These are phyloP conservation scores for Beauveria brongniartii DNA, from an alignment of 2,329 filamentous ascomycete genomes.

Conservation along the genomic window DNA sequence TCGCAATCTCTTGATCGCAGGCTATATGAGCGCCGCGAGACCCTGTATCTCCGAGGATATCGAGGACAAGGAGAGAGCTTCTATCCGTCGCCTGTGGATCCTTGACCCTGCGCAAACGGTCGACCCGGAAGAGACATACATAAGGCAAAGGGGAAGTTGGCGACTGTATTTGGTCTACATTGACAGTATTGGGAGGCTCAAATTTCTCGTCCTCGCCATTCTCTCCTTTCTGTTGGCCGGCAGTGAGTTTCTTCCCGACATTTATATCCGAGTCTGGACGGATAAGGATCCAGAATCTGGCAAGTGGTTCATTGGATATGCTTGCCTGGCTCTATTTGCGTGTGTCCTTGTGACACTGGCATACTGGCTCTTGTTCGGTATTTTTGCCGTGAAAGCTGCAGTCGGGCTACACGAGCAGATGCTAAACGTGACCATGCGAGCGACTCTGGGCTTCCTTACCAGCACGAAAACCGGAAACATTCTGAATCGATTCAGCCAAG, in stretches of 20 bases:
- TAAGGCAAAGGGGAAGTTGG: neutral
- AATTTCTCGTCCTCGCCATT: neutral
- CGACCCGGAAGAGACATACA: neutral
- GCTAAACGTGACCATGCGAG: neutral
- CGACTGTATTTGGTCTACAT: neutral
- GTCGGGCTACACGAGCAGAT: neutral
- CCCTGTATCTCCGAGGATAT: neutral
- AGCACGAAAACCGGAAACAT: neutral
- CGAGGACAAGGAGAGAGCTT: neutral
- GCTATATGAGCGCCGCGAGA: neutral
- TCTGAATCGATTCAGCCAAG: conserved; percentile 3
- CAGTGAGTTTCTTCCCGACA: neutral
- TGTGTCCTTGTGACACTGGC: neutral
- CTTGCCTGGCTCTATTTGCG: neutral
- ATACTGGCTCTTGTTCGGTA: neutral
- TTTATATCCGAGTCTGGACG: neutral
- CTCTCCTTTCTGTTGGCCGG: neutral
- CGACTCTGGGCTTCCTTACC: neutral
- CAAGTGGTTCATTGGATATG: neutral
- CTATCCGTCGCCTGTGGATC: neutral
- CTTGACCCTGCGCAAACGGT: neutral
- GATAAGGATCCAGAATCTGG: neutral
- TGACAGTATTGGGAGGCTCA: neutral
- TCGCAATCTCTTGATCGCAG: neutral
- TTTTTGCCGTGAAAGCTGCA: neutral